Evolutionary conservation across 306 rosid genomes (phyloP), one percentile per base, ranked within the genome.

Genomic region (Sicyos baderoa): DNA sequence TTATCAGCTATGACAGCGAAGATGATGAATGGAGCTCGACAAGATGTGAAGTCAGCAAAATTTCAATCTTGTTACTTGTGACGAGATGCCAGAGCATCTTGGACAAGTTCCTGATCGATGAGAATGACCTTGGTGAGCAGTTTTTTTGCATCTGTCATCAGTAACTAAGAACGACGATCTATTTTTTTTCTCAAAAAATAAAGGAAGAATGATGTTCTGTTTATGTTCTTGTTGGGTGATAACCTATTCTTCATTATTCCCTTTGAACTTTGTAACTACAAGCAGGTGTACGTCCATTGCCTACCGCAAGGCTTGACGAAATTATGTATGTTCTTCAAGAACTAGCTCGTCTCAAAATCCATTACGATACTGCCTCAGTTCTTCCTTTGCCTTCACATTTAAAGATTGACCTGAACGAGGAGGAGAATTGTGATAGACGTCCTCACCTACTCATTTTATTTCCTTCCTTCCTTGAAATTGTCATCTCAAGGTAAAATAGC

Each of bases 241-340:
- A 52, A 44, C 35, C 35, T 21, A 64, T 3, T 45, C 59, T n/a
- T 51, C 12, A 52, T 17, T 58, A 6, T 7, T n/a, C 29, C 53
- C 37, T 58, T n/a, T 59, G 71, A 75, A 51, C 70, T 48, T 53
- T 72, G 60, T 44, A 25, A 12, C 27, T 75, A 75, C 75, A 62
- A 74, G 79, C 80, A 93, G 98, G 96, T 68, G 91, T 85, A 44
- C 79, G 79, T 61, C 85, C 96, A 50, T 64, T 93, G 70, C 98
- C 97, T 7, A 76, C 86, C 65, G 95, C 88, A 54, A 88, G 98
- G 82, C 88, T 88, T 7, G 94, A 88, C 66, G 98, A 93, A 86
- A 82, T 88, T 49, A 69, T 77, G 29, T 86, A 74, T 74, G 85
- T 86, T 79, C 96, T 93, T 58, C 86, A 82, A 79, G 96, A 89